A percentile compares a stretch with the other conserved stretches of the same genome.
Evolutionary conservation across 495 filamentous ascomycete species (phyloP).

Genomic region (Podospora didyma): DNA sequence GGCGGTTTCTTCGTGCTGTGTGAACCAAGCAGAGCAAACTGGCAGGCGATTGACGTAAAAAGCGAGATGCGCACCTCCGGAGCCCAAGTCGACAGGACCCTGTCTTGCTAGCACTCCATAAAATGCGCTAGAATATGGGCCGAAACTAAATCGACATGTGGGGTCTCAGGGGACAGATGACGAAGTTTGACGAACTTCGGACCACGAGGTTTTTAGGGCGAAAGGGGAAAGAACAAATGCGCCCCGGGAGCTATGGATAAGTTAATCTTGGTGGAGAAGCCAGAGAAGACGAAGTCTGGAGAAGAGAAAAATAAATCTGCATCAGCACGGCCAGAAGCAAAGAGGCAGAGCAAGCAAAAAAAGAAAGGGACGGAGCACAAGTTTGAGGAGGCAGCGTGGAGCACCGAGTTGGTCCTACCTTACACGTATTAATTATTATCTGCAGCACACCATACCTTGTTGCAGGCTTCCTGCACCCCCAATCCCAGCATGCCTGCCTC

Average conservation of each 20-base stretch:
- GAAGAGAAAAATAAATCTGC: no score
- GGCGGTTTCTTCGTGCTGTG: no score
- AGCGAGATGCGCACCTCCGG: no score
- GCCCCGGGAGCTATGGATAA: background rate
- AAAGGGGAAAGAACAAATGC: background rate
- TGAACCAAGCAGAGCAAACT: no score
- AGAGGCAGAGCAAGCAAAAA: background rate
- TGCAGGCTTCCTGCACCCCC: constrained; percentile 12
- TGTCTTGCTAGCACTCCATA: background rate
- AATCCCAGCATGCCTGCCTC: constrained; percentile 1
- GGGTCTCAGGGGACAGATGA: background rate
- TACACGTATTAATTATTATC: constrained; percentile 11
- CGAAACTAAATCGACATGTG: background rate
- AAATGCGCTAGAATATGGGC: background rate
- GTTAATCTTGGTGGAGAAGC: no score
- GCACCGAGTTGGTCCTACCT: constrained; percentile 2
- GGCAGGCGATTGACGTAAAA: background rate
- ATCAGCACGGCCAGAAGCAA: no score
- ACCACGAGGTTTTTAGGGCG: background rate
- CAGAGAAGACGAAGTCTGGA: no score
- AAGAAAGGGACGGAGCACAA: background rate
- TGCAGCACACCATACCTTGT: constrained; percentile 4
- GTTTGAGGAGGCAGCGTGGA: background rate
- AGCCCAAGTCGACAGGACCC: background rate
- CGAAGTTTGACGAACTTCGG: background rate